phyloP scores from a whole-genome alignment of 1,139 yeast species.

The Wickerhamomyces sp. region DNA sequence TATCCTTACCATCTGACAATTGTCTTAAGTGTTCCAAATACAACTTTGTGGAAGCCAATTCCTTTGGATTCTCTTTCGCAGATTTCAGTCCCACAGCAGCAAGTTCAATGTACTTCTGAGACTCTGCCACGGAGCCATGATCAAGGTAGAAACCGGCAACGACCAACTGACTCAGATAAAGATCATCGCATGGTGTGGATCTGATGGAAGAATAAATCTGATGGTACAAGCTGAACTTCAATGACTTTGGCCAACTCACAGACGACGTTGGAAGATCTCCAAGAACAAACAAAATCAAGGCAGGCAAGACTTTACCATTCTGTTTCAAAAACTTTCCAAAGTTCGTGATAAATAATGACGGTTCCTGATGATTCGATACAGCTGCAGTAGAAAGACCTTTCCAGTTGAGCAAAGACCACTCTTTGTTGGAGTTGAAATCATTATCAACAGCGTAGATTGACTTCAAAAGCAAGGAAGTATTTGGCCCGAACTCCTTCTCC shows the following conservation, averaged over 20 bases:
- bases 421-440: conserved; percentile 31
- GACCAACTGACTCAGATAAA: conserved; percentile 53
- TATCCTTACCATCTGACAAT: conserved; percentile 36
- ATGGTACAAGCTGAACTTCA: conserved; percentile 46
- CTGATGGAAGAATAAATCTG: conserved; percentile 66
- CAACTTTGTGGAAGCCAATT: background rate
- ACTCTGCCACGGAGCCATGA: conserved; percentile 48
- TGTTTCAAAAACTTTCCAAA: conserved; percentile 47
- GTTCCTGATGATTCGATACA: conserved; percentile 33
- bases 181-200: conserved; percentile 33
- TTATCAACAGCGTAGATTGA: conserved; percentile 66
- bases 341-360: conserved; percentile 41
- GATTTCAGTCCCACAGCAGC: conserved; percentile 41
- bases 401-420: conserved; percentile 51
- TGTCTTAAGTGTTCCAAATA: conserved; percentile 25
- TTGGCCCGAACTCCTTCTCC: conserved; percentile 33
- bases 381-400: conserved; percentile 43
- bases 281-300: conserved; percentile 43
- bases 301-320: conserved; percentile 35
- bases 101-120: conserved; percentile 56
- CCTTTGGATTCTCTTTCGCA: conserved; percentile 29
- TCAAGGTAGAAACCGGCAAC: conserved; percentile 63
- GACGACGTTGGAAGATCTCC: conserved; percentile 43
- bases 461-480: conserved; percentile 51
- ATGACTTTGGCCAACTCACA: conserved; percentile 13